Percentiles rank a stretch among this genome's conserved stretches.
These are phyloP conservation scores for Ascochyta pisi DNA, from an alignment of 2,329 filamentous ascomycete genomes.

Conservation along the genomic window DNA sequence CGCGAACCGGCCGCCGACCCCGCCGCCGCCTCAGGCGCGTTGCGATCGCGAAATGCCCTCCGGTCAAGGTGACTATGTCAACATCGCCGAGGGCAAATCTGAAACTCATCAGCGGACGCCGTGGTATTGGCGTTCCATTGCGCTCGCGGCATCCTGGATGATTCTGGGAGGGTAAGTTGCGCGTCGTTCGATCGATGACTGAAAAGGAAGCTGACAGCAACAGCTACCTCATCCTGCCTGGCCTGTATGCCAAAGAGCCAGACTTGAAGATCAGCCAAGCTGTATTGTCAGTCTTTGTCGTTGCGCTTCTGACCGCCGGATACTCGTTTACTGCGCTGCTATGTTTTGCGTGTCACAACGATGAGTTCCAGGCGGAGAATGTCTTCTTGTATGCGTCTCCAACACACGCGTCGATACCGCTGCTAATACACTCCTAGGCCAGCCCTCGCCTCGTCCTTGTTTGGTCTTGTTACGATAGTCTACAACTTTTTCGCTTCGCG, in stretches of 20 bases:
- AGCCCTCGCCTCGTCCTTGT: conserved; percentile 52
- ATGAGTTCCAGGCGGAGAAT: conserved; percentile 56
- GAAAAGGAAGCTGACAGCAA: conserved; percentile 22
- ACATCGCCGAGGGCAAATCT: conserved; percentile 32
- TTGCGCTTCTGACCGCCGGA: conserved; percentile 56
- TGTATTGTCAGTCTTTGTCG: conserved; percentile 54
- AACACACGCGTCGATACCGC: neutral
- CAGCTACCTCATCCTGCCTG: conserved; percentile 58
- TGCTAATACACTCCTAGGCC: conserved; percentile 41
- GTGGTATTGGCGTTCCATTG: conserved; percentile 59
- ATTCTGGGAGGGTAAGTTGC: conserved; percentile 55
- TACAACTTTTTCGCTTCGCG: conserved; percentile 56
- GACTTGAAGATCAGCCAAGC: conserved; percentile 50
- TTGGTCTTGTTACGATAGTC: conserved; percentile 57
- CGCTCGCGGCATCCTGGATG: conserved; percentile 55
- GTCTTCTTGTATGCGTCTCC: conserved; percentile 52
- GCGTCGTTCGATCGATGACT: neutral
- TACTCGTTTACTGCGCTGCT: conserved; percentile 58
- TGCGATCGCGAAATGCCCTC: conserved; percentile 40
- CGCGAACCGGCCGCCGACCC: conserved; percentile 25
- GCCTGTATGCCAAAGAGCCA: conserved; percentile 52
- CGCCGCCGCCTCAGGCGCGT: conserved; percentile 25
- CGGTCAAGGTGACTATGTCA: conserved; percentile 39
- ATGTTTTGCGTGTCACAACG: conserved; percentile 55
- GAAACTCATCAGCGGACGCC: conserved; percentile 36